phyloP scores from a whole-genome alignment of 805 yeast genomes.

The Candida coquimbonensis region DNA sequence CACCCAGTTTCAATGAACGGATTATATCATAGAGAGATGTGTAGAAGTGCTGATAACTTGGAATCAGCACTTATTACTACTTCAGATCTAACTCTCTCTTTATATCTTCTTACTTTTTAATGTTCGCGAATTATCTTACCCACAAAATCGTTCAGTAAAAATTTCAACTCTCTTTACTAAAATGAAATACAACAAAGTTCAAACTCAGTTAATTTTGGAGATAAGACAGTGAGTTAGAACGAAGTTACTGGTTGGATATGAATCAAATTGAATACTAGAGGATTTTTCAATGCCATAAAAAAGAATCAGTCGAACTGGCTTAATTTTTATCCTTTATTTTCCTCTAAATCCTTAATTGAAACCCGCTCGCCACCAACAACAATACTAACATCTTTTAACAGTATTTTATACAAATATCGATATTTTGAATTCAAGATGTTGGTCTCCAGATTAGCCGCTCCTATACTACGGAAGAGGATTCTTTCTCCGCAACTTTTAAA shows the following conservation, averaged over 20 bases:
- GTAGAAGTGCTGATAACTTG: no score
- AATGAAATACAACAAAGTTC: no score
- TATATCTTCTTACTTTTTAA: no score
- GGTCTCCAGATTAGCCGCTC: background rate
- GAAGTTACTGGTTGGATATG: background rate
- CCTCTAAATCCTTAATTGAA: background rate
- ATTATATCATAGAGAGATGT: background rate
- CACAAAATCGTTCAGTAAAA: no score
- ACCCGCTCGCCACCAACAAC: background rate
- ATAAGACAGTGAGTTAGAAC: background rate
- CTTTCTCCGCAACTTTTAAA: background rate
- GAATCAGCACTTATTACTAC: no score
- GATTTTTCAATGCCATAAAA: background rate
- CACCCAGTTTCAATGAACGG: slow-evolving; percentile 1
- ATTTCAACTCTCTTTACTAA: no score
- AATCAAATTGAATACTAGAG: background rate
- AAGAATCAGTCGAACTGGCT: background rate
- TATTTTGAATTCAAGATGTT: background rate
- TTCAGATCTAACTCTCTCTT: no score
- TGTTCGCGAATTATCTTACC: no score
- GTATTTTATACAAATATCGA: background rate
- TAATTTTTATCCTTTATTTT: background rate
- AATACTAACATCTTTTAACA: background rate
- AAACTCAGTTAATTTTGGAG: background rate
- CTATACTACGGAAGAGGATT: background rate